Base-by-base conservation (phyloP, 75 land plant genomes). In the Sequoiadendron giganteum region DNA sequence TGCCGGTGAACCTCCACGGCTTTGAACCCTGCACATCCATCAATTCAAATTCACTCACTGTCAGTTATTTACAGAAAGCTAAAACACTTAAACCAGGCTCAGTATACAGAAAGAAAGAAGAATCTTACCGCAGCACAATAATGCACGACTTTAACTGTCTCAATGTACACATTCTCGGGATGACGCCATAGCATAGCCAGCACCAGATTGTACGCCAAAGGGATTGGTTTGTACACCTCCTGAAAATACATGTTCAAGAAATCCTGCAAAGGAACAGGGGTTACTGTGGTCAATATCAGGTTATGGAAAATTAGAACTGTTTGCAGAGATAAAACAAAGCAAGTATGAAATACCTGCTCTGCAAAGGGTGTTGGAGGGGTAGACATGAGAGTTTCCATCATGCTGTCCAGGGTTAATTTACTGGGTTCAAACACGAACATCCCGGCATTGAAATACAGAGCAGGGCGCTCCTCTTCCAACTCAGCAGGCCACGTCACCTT, bases 231-330 rank as follows among this genome's bases (percentile, higher is more conserved):
- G 87, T 85, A 91, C 13, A 83, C 49, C 6, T 91, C 49, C 55
- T 55, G 83, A 61, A 93, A 93, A 93, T 65, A 90, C 91, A 88
- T 88, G 81, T 93, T 93, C 61, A 91, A 55, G 79, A 72, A 72
- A 11, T 91, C 92, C 8, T 94, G 96, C 86, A 92, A 94, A 87
- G 91, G 93, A 84, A 92, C 95, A 86, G 95, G 94, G n/a, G n/a
- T 52, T 52, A 52, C 14, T 52, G 15, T 10, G 0, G 54, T 52
- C 28, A 18, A 25, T 25, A 65, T 65, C 28, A 25, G 21, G 28
- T 21, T 0, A 5, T 65, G 5, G 70, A 65, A 65, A 65, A 21
- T 65, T 25, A 65, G 6, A 5, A 0, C 21, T 0, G 5, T 65
- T 65, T 19, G 28, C 28, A 49, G 5, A 25, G 70, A 65, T 93